These are phyloP conservation scores for Picea mariana DNA, from an alignment of 83 land plant species.

Conservation along the genomic window DNA sequence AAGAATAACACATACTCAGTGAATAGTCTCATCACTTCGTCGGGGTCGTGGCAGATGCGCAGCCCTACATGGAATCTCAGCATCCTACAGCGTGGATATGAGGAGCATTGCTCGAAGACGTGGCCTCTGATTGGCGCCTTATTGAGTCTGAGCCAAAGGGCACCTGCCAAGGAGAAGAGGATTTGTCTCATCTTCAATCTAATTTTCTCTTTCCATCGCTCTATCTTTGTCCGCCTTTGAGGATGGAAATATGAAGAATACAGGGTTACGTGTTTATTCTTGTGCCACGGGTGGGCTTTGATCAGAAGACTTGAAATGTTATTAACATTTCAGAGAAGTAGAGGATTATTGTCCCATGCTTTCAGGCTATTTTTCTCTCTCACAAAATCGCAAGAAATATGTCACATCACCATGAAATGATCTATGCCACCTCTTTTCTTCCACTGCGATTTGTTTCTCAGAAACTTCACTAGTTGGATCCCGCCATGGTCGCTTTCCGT, in stretches of 20 bases:
- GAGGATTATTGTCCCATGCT: slow-evolving; percentile 40
- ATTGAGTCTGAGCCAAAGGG: no score
- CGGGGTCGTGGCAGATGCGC: no score
- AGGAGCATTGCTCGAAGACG: no score
- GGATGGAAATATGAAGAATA: slow-evolving; percentile 63
- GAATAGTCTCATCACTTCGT: no score
- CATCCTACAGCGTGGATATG: no score
- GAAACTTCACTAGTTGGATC: slow-evolving; percentile 20
- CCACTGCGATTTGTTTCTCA: slow-evolving; percentile 30
- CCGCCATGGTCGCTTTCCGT: slow-evolving; percentile 32
- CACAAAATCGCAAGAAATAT: slow-evolving; percentile 57
- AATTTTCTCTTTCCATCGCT: no score
- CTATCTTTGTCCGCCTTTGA: no score
- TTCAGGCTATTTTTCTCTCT: slow-evolving; percentile 16
- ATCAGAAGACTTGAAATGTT: slow-evolving; percentile 8
- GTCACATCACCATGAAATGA: slow-evolving; percentile 53
- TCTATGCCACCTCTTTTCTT: slow-evolving; percentile 26
- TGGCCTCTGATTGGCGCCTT: no score
- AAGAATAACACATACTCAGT: no score
- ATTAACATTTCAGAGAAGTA: slow-evolving; percentile 47
- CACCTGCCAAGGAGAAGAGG: no score
- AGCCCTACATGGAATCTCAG: no score
- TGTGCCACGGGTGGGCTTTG: slow-evolving; percentile 38
- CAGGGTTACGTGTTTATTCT: slow-evolving; percentile 46
- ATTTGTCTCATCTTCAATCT: no score